phyloP scores from a whole-genome alignment of 441 rosid species.

The Melastoma candidum region DNA sequence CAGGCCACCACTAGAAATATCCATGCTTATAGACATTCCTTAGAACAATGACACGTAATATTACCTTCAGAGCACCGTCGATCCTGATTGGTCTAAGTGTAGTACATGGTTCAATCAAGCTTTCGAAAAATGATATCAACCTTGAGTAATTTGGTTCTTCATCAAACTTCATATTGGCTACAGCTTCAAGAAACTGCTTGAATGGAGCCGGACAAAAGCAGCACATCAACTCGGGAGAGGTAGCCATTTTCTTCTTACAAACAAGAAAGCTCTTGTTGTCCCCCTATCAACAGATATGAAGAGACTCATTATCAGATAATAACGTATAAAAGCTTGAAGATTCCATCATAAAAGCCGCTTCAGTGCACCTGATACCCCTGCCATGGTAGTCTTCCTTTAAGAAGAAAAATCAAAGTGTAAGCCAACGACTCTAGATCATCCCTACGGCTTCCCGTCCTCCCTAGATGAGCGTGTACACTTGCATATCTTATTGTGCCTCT shows the following conservation, averaged over 20 bases:
- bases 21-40: no score
- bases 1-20: no score
- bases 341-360: neutral
- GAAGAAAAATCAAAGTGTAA: constrained; percentile 71
- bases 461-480: constrained; percentile 88
- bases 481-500: constrained; percentile 94
- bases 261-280: constrained; percentile 89
- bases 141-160: constrained; percentile 55
- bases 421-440: constrained; percentile 93
- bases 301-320: neutral
- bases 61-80: constrained; percentile 48
- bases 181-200: constrained; percentile 42
- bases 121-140: constrained; percentile 40
- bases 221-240: constrained; percentile 44
- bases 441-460: constrained; percentile 81
- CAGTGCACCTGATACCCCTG: constrained; percentile 72
- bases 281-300: constrained; percentile 34
- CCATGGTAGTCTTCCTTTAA: constrained; percentile 84
- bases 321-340: neutral
- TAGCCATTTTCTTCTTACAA: constrained; percentile 81
- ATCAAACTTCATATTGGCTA: constrained; percentile 48
- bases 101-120: constrained; percentile 27
- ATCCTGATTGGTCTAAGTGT: constrained; percentile 35
- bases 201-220: constrained; percentile 47
- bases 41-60: neutral